phyloP scores from a whole-genome alignment of 2,329 filamentous ascomycete species.

The Pseudogymnoascus sp. region DNA sequence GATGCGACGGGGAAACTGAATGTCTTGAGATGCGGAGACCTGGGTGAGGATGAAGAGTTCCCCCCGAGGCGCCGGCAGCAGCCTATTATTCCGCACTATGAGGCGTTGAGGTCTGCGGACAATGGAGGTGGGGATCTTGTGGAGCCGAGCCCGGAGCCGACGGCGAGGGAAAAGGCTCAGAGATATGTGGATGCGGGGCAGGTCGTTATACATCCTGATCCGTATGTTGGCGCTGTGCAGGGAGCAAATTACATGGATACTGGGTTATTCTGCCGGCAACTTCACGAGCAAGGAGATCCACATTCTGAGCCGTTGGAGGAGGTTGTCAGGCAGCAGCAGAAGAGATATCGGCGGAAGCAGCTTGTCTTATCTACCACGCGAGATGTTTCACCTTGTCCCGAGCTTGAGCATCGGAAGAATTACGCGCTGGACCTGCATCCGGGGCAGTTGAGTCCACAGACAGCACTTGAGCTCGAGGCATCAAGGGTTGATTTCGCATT shows the following conservation, averaged over 20 bases:
- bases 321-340: not conserved
- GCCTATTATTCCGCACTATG: conserved; percentile 39
- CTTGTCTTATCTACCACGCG: not conserved
- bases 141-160: conserved; percentile 14
- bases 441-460: not conserved
- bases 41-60: conserved; percentile 21
- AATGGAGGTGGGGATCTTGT: not conserved
- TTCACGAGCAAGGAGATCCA: conserved; percentile 37
- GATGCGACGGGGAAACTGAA: conserved; percentile 54
- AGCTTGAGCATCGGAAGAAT: not conserved
- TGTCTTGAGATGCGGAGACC: conserved; percentile 41
- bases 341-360: not conserved
- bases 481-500: not conserved
- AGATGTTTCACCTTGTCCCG: not conserved
- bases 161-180: conserved; percentile 23
- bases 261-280: conserved; percentile 38
- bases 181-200: conserved; percentile 33
- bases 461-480: not conserved
- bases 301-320: not conserved
- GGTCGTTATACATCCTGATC: conserved; percentile 36
- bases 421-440: not conserved
- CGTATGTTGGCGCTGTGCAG: conserved; percentile 45
- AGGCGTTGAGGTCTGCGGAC: not conserved
- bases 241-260: conserved; percentile 42
- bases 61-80: conserved; percentile 36